phyloP scores from a whole-genome alignment of 495 filamentous ascomycete species.

The Daldinia bambusicola region DNA sequence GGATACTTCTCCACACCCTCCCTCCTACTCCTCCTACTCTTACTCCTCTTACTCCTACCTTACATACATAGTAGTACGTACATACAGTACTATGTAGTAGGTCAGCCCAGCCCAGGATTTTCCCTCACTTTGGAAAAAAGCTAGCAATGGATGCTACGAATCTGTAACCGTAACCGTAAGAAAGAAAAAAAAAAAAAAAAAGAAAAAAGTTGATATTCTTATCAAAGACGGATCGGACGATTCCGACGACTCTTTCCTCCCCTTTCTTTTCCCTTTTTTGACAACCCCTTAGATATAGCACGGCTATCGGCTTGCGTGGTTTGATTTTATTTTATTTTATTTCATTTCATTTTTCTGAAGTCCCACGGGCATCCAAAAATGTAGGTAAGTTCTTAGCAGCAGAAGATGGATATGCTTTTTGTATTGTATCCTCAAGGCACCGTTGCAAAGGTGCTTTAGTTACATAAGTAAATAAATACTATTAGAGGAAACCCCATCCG shows the following conservation, averaged over 20 bases:
- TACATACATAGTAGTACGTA: no score
- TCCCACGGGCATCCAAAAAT: slow-evolving; percentile 13
- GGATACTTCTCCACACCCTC: slow-evolving; percentile 35
- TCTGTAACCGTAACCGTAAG: slow-evolving; percentile 35
- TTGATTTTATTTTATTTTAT: no score
- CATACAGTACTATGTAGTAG: no score
- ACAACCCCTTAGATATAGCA: slow-evolving; percentile 24
- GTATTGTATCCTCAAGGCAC: slow-evolving; percentile 5
- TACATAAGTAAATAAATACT: no score
- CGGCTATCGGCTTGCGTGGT: slow-evolving; percentile 33
- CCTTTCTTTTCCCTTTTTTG: no score
- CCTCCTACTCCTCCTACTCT: no score
- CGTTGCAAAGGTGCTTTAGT: no score
- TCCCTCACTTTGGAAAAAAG: slow-evolving; percentile 38
- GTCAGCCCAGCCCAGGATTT: slow-evolving; percentile 38
- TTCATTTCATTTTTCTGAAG: no score
- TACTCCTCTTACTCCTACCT: no score
- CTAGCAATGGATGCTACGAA: slow-evolving; percentile 32
- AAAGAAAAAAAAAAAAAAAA: no score
- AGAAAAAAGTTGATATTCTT: slow-evolving; percentile 27
- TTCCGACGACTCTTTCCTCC: slow-evolving; percentile 22
- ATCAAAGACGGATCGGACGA: slow-evolving; percentile 40
- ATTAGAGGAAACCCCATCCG: slow-evolving; percentile 26
- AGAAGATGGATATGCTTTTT: not conserved
- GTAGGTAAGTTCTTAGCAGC: slow-evolving; percentile 14